Percentiles rank a stretch among this genome's conserved stretches.
These are phyloP conservation scores for Cercophora newfieldiana DNA, from an alignment of 495 filamentous ascomycete species.

Conservation along the genomic window DNA sequence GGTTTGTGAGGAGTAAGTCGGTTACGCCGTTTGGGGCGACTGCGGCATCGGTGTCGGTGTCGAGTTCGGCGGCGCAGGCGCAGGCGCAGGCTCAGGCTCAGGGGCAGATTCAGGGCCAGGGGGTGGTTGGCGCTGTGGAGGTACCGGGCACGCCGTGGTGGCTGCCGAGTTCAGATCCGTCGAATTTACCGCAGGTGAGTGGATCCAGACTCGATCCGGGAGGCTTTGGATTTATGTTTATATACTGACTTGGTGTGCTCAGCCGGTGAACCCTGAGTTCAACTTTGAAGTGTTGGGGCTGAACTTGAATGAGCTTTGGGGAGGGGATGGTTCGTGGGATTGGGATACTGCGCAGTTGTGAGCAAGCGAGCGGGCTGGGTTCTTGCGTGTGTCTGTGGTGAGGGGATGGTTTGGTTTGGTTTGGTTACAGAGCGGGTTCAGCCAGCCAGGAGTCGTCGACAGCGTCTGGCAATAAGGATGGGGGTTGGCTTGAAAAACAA, in stretches of 20 bases:
- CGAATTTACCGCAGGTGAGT: constrained; percentile 25
- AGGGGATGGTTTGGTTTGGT: not conserved
- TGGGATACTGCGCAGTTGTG: constrained; percentile 13
- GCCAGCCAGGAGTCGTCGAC: not conserved
- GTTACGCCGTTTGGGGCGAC: constrained; percentile 36
- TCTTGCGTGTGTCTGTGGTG: not conserved
- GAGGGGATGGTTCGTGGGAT: constrained; percentile 29
- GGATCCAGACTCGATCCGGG: too few species aligned
- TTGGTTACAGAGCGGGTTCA: not conserved
- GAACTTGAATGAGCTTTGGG: constrained; percentile 40
- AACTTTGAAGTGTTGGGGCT: constrained; percentile 31
- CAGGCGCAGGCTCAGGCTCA: not conserved
- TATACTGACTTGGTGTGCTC: not conserved
- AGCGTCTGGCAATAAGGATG: not conserved
- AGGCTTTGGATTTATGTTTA: not conserved
- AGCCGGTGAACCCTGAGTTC: constrained; percentile 30
- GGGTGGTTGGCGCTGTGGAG: constrained; percentile 17
- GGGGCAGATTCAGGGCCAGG: not conserved
- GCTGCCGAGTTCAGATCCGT: constrained; percentile 26
- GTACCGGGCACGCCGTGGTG: constrained; percentile 36
- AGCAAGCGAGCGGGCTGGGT: not conserved
- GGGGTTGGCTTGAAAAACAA: not conserved
- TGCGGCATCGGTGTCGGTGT: constrained; percentile 1
- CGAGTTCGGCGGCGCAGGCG: not conserved
- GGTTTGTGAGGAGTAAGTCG: constrained; percentile 29